These are phyloP conservation scores for Amaranthus hypochondriacus DNA, from an alignment of 148 eudicot genomes.

Conservation along the genomic window DNA sequence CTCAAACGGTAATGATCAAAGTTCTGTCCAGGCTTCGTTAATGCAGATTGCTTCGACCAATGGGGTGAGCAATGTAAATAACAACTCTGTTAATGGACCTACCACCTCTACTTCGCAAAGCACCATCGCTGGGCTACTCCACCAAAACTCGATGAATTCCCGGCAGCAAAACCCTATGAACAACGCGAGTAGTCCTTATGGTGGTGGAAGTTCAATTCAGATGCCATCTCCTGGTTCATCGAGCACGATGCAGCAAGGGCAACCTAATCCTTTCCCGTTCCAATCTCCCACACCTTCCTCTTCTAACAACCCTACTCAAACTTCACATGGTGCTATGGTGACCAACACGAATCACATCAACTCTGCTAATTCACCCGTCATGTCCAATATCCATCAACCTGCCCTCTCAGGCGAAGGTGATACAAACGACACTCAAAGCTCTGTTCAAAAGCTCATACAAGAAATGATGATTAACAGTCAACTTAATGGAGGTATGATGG, in stretches of 20 bases:
- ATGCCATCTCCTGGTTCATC: constrained; percentile 67
- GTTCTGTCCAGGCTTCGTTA: constrained; percentile 40
- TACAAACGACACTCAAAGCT: constrained; percentile 64
- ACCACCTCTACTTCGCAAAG: constrained; percentile 48
- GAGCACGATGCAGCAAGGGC: constrained; percentile 47
- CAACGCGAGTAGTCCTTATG: constrained; percentile 44
- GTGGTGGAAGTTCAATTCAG: constrained; percentile 53
- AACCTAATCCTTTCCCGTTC: constrained; percentile 52
- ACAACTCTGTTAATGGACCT: constrained; percentile 45
- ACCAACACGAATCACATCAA: constrained; percentile 33
- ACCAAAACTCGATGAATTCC: constrained; percentile 71
- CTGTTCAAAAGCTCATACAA: constrained; percentile 80
- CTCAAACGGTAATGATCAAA: constrained; percentile 46
- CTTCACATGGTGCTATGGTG: constrained; percentile 42
- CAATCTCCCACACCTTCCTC: constrained; percentile 55
- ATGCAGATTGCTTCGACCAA: constrained; percentile 54
- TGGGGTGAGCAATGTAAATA: constrained; percentile 54
- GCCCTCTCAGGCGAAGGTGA: constrained; percentile 51
- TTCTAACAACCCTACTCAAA: constrained; percentile 47
- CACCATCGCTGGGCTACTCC: constrained; percentile 62
- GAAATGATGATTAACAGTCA: constrained; percentile 79
- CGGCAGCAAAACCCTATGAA: constrained; percentile 61
- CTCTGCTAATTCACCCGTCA: constrained; percentile 46
- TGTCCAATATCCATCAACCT: constrained; percentile 47
- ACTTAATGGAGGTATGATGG: constrained; percentile 46